Evolutionary conservation across 495 filamentous ascomycete genomes (phyloP).

Genomic region (Neurospora sp.): DNA sequence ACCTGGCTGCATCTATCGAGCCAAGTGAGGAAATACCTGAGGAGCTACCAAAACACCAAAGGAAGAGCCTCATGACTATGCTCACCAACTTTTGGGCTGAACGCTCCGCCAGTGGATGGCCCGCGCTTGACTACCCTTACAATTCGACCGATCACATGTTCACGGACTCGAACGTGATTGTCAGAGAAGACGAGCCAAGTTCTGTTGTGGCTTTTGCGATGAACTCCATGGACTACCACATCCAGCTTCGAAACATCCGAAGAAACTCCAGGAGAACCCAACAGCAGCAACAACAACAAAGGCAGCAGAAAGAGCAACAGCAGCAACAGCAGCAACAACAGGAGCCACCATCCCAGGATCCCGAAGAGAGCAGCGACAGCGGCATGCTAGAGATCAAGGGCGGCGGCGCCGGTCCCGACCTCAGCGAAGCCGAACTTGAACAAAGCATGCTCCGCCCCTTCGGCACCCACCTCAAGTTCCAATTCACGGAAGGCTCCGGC

Average conservation of each 20-base stretch:
- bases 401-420: conserved; percentile 13
- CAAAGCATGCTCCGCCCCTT: conserved; percentile 68
- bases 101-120: conserved; percentile 90
- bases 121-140: conserved; percentile 86
- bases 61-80: conserved; percentile 85
- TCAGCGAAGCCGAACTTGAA: conserved; percentile 51
- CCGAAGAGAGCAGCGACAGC: conserved; percentile 23
- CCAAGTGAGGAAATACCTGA: conserved; percentile 53
- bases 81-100: conserved; percentile 98
- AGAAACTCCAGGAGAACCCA: neutral
- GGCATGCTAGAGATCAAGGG: conserved; percentile 14
- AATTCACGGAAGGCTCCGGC: conserved; percentile 82
- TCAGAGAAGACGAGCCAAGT: conserved; percentile 94
- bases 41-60: conserved; percentile 83
- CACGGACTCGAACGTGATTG: conserved; percentile 94
- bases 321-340: conserved; percentile 28
- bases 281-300: neutral
- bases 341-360: conserved; percentile 6
- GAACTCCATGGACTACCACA: conserved; percentile 71
- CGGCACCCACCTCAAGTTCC: conserved; percentile 87
- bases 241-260: conserved; percentile 66
- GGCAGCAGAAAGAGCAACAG: conserved; percentile 5
- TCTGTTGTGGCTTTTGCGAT: conserved; percentile 91
- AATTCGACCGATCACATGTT: conserved; percentile 87
- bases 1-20: conserved; percentile 54